phyloP scores from a whole-genome alignment of 2,329 filamentous ascomycete species.

The Pseudogymnoascus sp. region DNA sequence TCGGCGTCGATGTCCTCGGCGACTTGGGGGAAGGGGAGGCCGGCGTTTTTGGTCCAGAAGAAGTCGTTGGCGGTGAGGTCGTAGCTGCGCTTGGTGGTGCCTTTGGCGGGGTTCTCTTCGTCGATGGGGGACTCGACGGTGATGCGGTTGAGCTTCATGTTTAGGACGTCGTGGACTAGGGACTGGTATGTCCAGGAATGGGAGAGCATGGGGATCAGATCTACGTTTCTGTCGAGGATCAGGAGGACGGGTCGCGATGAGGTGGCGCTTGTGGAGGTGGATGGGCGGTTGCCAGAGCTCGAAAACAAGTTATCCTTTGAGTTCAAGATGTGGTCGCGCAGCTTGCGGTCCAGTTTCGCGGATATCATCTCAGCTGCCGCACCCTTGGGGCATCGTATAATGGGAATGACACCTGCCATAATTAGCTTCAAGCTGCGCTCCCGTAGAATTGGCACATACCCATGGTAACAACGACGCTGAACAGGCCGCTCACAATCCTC shows the following conservation, averaged over 20 bases:
- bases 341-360: conserved; percentile 86
- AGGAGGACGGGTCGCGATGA: conserved; percentile 81
- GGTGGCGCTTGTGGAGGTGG: conserved; percentile 49
- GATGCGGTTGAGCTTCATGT: conserved; percentile 84
- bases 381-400: conserved; percentile 89
- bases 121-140: conserved; percentile 81
- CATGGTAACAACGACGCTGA: conserved; percentile 98
- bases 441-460: conserved; percentile 43
- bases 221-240: conserved; percentile 90
- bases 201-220: conserved; percentile 96
- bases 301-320: conserved; percentile 98
- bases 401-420: conserved; percentile 70
- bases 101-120: conserved; percentile 65
- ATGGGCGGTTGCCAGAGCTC: conserved; percentile 45
- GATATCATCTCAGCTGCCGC: conserved; percentile 92
- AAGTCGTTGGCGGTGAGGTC: conserved; percentile 87
- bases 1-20: conserved; percentile 94
- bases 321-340: conserved; percentile 92
- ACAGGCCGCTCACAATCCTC: conserved; percentile 89
- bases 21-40: conserved; percentile 86
- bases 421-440: conserved; percentile 21
- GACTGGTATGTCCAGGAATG: conserved; percentile 91
- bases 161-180: conserved; percentile 68
- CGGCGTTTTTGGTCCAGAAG: conserved; percentile 92
- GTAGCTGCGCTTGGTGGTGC: conserved; percentile 78